A percentile compares a stretch with the other conserved stretches of the same genome.
These are phyloP conservation scores for Dendrostoma leiphaemia DNA, from an alignment of 2,329 filamentous ascomycete genomes.

Conservation along the genomic window DNA sequence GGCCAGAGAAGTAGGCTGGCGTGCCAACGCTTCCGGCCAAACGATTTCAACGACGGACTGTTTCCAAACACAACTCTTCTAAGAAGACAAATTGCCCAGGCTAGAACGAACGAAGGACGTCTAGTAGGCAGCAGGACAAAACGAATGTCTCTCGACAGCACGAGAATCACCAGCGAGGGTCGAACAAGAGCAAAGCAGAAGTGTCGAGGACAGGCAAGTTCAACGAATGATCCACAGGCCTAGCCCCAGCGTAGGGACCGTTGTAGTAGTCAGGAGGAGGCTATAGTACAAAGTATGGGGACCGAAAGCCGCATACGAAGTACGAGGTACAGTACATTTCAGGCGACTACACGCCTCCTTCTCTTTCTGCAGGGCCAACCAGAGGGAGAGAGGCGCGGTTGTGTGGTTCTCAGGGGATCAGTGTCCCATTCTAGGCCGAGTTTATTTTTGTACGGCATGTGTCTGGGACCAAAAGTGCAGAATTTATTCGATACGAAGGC, in stretches of 20 bases:
- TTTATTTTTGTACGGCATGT: conserved; percentile 21
- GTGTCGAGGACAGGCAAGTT: neutral
- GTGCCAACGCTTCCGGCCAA: too few relatives aligned
- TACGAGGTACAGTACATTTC: too few relatives aligned
- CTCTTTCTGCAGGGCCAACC: too few relatives aligned
- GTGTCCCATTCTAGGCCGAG: conserved; percentile 10
- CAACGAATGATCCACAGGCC: neutral
- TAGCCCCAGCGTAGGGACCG: neutral
- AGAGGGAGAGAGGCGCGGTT: too few relatives aligned
- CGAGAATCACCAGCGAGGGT: neutral
- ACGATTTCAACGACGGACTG: too few relatives aligned
- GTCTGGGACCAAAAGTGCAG: conserved; percentile 17
- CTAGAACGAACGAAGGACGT: neutral
- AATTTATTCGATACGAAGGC: conserved; percentile 13
- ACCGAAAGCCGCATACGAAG: too few relatives aligned
- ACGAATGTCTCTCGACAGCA: neutral
- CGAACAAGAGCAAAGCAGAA: neutral
- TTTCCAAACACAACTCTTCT: too few relatives aligned
- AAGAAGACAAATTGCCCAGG: neutral
- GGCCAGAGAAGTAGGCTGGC: too few relatives aligned
- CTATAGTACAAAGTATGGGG: too few relatives aligned
- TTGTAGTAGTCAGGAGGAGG: neutral
- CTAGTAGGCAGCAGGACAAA: neutral
- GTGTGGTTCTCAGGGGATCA: too few relatives aligned
- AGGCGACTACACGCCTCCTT: too few relatives aligned